phyloP scores from a whole-genome alignment of 371 early-diverging fungal genomes.

The Lichtheimia corymbifera region DNA sequence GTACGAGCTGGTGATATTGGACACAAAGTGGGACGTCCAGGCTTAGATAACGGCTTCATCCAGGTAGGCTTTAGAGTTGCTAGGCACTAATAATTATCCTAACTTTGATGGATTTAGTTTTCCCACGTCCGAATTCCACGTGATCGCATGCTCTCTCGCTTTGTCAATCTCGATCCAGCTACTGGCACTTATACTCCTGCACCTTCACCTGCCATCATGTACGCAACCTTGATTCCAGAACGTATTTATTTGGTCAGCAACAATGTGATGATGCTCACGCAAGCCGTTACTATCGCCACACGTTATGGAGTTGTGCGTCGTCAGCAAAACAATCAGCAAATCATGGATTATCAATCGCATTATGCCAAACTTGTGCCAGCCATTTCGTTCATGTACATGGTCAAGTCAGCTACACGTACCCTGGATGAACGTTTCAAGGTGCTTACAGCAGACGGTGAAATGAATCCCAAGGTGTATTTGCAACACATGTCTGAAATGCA shows the following conservation, averaged over 20 bases:
- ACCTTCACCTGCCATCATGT: conserved; percentile 60
- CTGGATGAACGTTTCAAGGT: conserved; percentile 31
- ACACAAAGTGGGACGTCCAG: conserved; percentile 75
- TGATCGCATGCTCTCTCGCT: conserved; percentile 74
- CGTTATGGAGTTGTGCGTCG: conserved; percentile 70
- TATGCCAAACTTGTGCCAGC: conserved; percentile 60
- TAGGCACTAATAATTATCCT: too few species aligned
- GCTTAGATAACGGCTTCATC: conserved; percentile 93
- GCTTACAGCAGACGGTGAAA: conserved; percentile 39
- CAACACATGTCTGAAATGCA: conserved; percentile 64
- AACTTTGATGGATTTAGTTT: conserved; percentile 80
- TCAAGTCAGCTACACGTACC: conserved; percentile 14
- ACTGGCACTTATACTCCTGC: conserved; percentile 62
- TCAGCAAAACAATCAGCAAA: conserved; percentile 67
- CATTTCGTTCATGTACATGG: conserved; percentile 61
- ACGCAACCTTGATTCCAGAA: conserved; percentile 70
- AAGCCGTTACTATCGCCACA: conserved; percentile 63
- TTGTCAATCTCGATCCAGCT: conserved; percentile 56
- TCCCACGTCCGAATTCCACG: conserved; percentile 87
- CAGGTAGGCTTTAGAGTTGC: conserved; percentile 52
- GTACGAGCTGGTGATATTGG: conserved; percentile 89
- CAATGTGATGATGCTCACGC: conserved; percentile 40
- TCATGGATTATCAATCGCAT: conserved; percentile 70
- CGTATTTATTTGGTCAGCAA: conserved; percentile 48
- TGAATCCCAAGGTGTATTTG: conserved; percentile 46